phyloP scores from a whole-genome alignment of 75 land plant genomes.

The Adiantum capillusveneris region DNA sequence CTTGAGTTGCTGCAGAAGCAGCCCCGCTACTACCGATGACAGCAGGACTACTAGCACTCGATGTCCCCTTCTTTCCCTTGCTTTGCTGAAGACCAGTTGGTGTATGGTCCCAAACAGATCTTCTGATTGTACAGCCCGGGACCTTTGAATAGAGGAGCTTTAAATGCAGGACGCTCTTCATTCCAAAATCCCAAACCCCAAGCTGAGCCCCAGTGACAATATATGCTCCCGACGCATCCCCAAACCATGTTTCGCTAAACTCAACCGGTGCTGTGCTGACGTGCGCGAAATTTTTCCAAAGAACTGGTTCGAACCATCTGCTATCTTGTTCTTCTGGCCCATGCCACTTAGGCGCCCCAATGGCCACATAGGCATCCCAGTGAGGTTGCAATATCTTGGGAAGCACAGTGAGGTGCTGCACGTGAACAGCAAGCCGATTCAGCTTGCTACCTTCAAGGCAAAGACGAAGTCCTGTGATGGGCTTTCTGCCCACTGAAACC shows the following conservation, averaged over 20 bases:
- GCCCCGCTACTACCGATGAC: too few species aligned
- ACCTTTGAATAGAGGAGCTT: conserved; percentile 69
- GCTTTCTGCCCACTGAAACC: conserved; percentile 78
- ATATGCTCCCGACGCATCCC: conserved; percentile 66
- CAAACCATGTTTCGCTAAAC: conserved; percentile 42
- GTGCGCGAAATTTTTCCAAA: conserved; percentile 85
- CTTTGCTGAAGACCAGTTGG: conserved; percentile 9
- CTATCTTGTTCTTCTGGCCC: conserved; percentile 87
- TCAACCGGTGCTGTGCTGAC: conserved; percentile 87
- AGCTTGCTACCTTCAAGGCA: conserved; percentile 67
- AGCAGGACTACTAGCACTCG: not conserved
- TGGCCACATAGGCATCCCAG: conserved; percentile 75
- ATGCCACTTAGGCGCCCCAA: conserved; percentile 82
- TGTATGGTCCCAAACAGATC: conserved; percentile 78
- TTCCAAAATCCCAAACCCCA: conserved; percentile 74
- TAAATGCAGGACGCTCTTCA: conserved; percentile 67
- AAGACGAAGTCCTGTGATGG: conserved; percentile 72
- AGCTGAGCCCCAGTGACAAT: conserved; percentile 91
- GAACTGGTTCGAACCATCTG: conserved; percentile 86
- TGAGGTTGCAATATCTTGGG: conserved; percentile 77
- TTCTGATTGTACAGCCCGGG: conserved; percentile 71
- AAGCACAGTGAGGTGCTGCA: conserved; percentile 71
- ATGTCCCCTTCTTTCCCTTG: not conserved
- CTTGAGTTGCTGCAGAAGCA: not conserved
- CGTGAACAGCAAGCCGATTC: conserved; percentile 64